Conservation (phyloP, 768 basidiomycete genomes). For the Lactarius vividus region DNA sequence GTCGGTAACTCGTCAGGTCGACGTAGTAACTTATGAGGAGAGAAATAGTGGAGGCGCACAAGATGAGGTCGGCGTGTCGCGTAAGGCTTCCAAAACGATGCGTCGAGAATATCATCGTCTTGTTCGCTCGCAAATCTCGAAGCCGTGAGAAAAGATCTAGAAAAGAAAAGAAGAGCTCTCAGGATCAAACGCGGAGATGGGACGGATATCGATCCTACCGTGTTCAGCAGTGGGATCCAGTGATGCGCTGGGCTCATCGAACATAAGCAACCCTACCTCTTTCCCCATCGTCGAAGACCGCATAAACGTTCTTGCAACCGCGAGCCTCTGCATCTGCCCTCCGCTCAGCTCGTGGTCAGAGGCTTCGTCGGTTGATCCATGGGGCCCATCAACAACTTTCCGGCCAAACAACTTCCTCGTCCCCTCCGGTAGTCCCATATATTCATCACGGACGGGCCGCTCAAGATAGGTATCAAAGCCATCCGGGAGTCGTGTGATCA, state of each 20-base stretch:
- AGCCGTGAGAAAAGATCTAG: conserved; percentile 69
- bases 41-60: conserved; percentile 5
- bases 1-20: background rate
- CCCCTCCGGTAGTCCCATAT: conserved; percentile 61
- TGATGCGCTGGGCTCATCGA: conserved; percentile 73
- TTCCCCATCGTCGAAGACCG: conserved; percentile 48
- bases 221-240: conserved; percentile 77
- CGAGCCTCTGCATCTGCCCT: conserved; percentile 74
- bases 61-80: conserved; percentile 42
- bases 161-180: background rate
- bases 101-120: conserved; percentile 82
- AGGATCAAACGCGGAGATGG: background rate
- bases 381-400: conserved; percentile 36
- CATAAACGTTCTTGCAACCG: conserved; percentile 76
- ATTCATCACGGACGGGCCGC: conserved; percentile 64
- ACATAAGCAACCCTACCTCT: conserved; percentile 58
- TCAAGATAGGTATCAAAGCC: conserved; percentile 71
- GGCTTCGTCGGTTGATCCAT: background rate
- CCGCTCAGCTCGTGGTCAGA: conserved; percentile 46
- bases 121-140: conserved; percentile 63
- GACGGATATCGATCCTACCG: conserved; percentile 36
- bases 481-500: conserved; percentile 63
- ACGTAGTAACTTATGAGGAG: background rate
- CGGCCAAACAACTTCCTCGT: conserved; percentile 60
- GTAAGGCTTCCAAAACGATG: conserved; percentile 71